Base-by-base conservation (phyloP, 495 filamentous ascomycete genomes). In the Neurospora discreta region DNA sequence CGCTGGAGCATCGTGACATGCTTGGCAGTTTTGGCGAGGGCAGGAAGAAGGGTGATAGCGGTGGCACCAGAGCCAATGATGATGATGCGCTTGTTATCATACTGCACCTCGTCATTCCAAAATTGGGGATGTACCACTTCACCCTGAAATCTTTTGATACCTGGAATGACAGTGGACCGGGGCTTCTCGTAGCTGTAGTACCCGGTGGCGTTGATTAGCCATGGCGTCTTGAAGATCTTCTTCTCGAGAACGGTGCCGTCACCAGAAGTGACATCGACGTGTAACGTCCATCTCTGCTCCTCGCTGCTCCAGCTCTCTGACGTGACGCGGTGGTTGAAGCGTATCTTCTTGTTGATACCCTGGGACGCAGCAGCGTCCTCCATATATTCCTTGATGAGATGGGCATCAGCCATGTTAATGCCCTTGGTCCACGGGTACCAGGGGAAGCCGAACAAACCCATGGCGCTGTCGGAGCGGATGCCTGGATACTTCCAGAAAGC, bases 401-500 rank as follows among this genome's bases (percentile, higher is more conserved):
- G 73, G 0, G 87, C 92, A 38, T 87, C 81, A 1, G 87, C 91
- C 73, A 94, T 91, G 38, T 86, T 84, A 39, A 85, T 84, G 5
- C 79, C 76, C 43, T 85, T 81, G 2, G 82, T 81, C 90, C 90
- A 94, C 18, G 90, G 89, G 38, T 87, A 81, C 88, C 90, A 93
- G 16, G 85, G 78, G 72, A 92, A 90, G 46, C 89, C 89, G 70
- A 90, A 93, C 9, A 89, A 86, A 74, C 86, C 87, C 40, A 92
- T 82, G 78, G 91, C 86, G 6, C 87, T 89, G 80, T 92, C 90
- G 52, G 88, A 89, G 70, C 90, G 88, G 67, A 90, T 85, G 0
- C 90, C 90, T 10, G 90, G 90, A 70, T 92, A 93, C 39, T 84
- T 86, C 81, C 91, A 93, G 44, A 92, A 85, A 76, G 88, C 87